Conservation (phyloP, 1,139 yeast species). For the Taphrina deformans region DNA sequence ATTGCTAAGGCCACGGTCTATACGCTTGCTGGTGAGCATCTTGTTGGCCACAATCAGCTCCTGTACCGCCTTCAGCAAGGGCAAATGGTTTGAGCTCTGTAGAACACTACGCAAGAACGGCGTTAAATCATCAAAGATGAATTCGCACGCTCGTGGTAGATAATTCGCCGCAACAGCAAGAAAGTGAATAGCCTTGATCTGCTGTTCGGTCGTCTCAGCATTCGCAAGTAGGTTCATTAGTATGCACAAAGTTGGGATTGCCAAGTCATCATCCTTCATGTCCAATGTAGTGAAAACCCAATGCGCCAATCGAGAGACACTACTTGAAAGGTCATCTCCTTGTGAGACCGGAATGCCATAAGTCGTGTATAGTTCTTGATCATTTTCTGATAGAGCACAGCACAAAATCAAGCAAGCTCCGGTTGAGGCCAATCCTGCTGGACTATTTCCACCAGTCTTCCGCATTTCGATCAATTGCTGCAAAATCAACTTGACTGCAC, state of each 20-base stretch:
- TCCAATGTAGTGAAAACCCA: neutral
- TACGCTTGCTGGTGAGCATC: neutral
- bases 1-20: neutral
- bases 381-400: neutral
- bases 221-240: neutral
- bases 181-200: neutral
- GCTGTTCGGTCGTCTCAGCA: constrained; percentile 6
- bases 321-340: neutral
- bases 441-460: neutral
- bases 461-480: neutral
- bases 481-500: neutral
- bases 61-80: neutral
- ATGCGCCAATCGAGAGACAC: neutral
- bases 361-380: neutral
- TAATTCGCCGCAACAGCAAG: neutral
- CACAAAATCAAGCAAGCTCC: neutral
- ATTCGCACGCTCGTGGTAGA: neutral
- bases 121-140: neutral
- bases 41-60: neutral
- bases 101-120: neutral
- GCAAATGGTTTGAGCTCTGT: neutral
- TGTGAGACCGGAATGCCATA: neutral
- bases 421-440: neutral
- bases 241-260: neutral
- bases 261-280: neutral